phyloP scores from a whole-genome alignment of 345 rosid species.

The Zanthoxylum bungeanum region DNA sequence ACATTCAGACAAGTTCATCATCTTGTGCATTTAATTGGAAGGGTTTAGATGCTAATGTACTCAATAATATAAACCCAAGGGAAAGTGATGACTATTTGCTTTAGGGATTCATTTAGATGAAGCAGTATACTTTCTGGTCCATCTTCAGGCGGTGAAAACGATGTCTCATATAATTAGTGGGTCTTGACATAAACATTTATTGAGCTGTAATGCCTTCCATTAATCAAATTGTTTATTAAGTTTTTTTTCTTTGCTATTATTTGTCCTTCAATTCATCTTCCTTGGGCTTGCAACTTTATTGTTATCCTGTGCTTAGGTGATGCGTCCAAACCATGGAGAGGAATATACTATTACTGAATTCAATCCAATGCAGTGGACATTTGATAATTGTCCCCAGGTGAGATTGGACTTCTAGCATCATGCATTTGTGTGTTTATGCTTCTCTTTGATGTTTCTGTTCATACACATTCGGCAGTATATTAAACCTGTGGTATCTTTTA shows the following conservation, averaged over 20 bases:
- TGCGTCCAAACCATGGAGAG: slow-evolving; percentile 72
- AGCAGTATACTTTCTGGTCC: neutral
- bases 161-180: neutral
- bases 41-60: neutral
- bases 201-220: neutral
- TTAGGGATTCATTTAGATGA: neutral
- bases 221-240: neutral
- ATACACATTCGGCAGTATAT: too few species aligned
- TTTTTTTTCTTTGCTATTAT: neutral
- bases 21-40: neutral
- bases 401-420: slow-evolving; percentile 10
- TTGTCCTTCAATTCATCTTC: neutral
- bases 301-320: slow-evolving; percentile 42
- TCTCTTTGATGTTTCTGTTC: neutral
- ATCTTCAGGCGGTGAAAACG: neutral
- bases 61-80: too few species aligned
- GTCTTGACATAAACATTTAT: neutral
- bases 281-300: neutral
- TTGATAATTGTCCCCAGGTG: slow-evolving; percentile 55
- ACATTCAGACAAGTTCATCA: neutral
- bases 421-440: neutral
- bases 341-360: slow-evolving; percentile 66
- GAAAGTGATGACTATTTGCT: neutral
- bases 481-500: neutral
- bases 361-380: slow-evolving; percentile 71